Percentiles rank a stretch among this genome's conserved stretches.
phyloP scores from a whole-genome alignment of 306 rosid species.

The Glycine latifolia region DNA sequence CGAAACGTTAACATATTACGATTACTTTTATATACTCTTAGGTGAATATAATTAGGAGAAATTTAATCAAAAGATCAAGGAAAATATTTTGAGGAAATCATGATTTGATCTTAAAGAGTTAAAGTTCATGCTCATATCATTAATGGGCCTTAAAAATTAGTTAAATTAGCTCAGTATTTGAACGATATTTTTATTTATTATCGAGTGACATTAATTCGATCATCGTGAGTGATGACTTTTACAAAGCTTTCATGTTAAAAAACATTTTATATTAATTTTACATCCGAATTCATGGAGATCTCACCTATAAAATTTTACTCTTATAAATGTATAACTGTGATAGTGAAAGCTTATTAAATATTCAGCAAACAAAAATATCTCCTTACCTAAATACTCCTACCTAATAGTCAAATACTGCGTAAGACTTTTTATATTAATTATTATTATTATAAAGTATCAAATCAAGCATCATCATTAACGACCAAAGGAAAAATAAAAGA shows the following conservation, averaged over 20 bases:
- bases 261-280: background rate
- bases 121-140: too few relatives aligned
- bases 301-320: background rate
- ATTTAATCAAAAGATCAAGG: too few relatives aligned
- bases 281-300: background rate
- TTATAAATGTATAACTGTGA: background rate
- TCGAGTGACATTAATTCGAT: too few relatives aligned
- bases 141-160: too few relatives aligned
- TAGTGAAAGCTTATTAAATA: slow-evolving; percentile 1
- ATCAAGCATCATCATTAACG: background rate
- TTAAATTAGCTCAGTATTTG: too few relatives aligned
- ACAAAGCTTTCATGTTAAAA: background rate
- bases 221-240: background rate
- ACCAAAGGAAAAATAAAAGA: background rate
- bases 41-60: too few relatives aligned
- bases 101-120: too few relatives aligned
- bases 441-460: slow-evolving; percentile 13
- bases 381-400: background rate
- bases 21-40: too few relatives aligned
- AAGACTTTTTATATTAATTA: background rate
- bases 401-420: background rate
- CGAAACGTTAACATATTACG: too few relatives aligned
- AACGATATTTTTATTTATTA: too few relatives aligned
- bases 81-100: background rate
- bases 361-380: slow-evolving; percentile 18